Evolutionary conservation across 1,139 yeast genomes (phyloP).

Genomic region (Blastobotrys ciferrii): DNA sequence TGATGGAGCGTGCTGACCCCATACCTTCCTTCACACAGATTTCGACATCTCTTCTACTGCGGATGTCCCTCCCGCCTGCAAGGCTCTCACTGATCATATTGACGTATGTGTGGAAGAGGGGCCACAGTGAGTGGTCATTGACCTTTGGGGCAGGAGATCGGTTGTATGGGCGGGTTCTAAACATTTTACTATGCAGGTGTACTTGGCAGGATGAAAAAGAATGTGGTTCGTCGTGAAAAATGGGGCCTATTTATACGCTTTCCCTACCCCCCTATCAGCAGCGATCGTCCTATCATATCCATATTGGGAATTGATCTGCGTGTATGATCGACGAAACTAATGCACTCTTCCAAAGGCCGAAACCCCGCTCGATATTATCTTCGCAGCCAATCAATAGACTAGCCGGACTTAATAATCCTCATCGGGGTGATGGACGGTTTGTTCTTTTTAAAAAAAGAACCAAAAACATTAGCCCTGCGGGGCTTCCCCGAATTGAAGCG

Average conservation of each 20-base stretch:
- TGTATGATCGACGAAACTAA: neutral
- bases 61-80: neutral
- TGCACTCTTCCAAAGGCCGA: neutral
- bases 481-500: no score
- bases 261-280: no score
- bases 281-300: no score
- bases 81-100: neutral
- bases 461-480: no score
- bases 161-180: neutral
- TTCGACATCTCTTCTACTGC: neutral
- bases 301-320: no score
- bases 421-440: no score
- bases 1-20: neutral
- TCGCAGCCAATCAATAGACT: no score
- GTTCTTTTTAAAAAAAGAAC: no score
- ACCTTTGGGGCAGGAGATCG: slow-evolving; percentile 2
- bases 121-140: neutral
- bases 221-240: no score
- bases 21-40: neutral
- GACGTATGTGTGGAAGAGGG: neutral
- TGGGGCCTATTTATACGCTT: neutral
- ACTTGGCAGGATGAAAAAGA: neutral
- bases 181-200: no score
- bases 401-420: no score
- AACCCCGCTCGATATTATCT: neutral